Conservation (phyloP, 106 monocot genomes). For the Platanthera guangdongensis region DNA sequence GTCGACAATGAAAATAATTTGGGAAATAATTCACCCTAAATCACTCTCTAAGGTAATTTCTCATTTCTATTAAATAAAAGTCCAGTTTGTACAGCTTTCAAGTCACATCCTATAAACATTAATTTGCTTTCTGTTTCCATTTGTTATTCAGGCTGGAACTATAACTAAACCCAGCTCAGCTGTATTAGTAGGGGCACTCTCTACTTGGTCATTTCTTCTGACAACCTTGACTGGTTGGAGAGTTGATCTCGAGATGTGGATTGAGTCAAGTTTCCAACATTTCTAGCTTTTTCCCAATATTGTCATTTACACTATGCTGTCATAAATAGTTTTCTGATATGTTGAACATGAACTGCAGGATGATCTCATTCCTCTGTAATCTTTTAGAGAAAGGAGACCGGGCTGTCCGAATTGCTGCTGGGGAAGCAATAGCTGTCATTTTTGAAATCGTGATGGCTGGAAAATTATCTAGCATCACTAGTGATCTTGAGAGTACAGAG, state of each 20-base stretch:
- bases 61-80: background rate
- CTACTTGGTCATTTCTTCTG: constrained; percentile 90
- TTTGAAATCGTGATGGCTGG: constrained; percentile 63
- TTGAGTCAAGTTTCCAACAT: constrained; percentile 27
- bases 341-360: constrained; percentile 22
- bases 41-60: constrained; percentile 58
- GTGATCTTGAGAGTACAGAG: constrained; percentile 15
- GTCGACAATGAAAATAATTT: constrained; percentile 67
- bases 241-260: constrained; percentile 66
- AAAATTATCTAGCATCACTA: constrained; percentile 30
- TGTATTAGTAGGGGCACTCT: constrained; percentile 62
- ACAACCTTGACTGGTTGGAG: constrained; percentile 56
- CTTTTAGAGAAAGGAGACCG: constrained; percentile 77
- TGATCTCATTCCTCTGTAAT: constrained; percentile 57
- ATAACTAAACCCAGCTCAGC: constrained; percentile 39
- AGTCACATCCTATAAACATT: background rate
- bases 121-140: background rate
- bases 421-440: constrained; percentile 81
- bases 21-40: constrained; percentile 84
- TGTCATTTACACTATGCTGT: background rate
- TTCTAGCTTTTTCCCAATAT: background rate
- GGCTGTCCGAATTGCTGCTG: constrained; percentile 87
- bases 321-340: background rate
- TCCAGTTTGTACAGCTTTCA: background rate
- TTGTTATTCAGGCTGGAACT: constrained; percentile 31